phyloP scores from a whole-genome alignment of 257 asterid species.

The Scutellaria minor region DNA sequence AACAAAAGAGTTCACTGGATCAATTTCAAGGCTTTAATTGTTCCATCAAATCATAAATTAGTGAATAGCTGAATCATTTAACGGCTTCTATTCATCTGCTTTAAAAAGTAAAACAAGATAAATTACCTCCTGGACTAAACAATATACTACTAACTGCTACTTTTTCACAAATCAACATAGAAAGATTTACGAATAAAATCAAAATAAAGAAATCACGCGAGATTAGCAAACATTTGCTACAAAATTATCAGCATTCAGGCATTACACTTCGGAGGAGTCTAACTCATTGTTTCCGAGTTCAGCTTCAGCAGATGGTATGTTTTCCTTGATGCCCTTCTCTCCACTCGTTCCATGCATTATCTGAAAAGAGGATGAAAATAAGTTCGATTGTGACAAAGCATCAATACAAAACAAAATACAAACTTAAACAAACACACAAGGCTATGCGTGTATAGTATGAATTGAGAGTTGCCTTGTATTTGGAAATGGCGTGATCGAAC shows the following conservation, averaged over 20 bases:
- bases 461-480: slow-evolving; percentile 52
- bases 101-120: background rate
- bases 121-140: background rate
- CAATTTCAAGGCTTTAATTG: background rate
- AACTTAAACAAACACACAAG: background rate
- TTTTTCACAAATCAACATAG: background rate
- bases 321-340: slow-evolving; percentile 32
- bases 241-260: background rate
- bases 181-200: background rate
- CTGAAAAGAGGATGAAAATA: slow-evolving; percentile 36
- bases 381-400: slow-evolving; percentile 21
- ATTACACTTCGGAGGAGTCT: slow-evolving; percentile 36
- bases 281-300: slow-evolving; percentile 38
- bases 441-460: background rate
- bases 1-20: slow-evolving; percentile 1
- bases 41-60: slow-evolving; percentile 14
- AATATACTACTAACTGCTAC: background rate
- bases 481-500: slow-evolving; percentile 61
- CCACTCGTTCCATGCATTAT: slow-evolving; percentile 50
- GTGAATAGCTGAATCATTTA: slow-evolving; percentile 7
- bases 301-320: slow-evolving; percentile 27
- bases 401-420: background rate
- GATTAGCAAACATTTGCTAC: background rate
- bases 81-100: slow-evolving; percentile 1
- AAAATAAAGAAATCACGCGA: no score